phyloP scores from a whole-genome alignment of 768 basidiomycete genomes.

The Scleroderma bovista region DNA sequence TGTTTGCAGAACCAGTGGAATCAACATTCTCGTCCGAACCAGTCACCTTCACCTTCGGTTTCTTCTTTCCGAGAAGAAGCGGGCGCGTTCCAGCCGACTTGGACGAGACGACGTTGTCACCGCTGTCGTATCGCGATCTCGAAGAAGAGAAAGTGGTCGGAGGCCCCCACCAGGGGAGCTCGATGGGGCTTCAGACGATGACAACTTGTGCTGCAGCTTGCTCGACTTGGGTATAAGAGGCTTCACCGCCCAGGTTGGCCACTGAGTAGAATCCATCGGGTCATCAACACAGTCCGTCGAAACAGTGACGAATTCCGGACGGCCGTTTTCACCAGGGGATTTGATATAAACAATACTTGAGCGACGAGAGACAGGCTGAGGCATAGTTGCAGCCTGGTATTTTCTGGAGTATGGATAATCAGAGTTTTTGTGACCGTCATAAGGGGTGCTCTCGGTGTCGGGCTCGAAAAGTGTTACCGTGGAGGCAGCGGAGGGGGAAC shows the following conservation, averaged over 20 bases:
- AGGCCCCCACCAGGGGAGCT: slow-evolving; percentile 43
- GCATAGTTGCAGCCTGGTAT: slow-evolving; percentile 15
- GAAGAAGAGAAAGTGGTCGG: slow-evolving; percentile 58
- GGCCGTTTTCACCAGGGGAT: slow-evolving; percentile 40
- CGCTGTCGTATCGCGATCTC: slow-evolving; percentile 43
- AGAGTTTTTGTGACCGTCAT: slow-evolving; percentile 37
- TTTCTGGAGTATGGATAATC: slow-evolving; percentile 9
- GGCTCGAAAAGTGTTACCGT: slow-evolving; percentile 57
- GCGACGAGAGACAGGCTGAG: slow-evolving; percentile 32
- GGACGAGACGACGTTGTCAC: slow-evolving; percentile 6
- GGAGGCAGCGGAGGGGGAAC: slow-evolving; percentile 52
- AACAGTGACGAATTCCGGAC: background rate
- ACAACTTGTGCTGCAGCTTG: slow-evolving; percentile 36
- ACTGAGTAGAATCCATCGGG: slow-evolving; percentile 36
- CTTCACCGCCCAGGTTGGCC: slow-evolving; percentile 44
- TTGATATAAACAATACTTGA: slow-evolving; percentile 64
- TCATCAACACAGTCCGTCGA: slow-evolving; percentile 1
- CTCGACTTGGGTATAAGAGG: slow-evolving; percentile 49
- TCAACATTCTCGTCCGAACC: slow-evolving; percentile 29
- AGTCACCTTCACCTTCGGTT: slow-evolving; percentile 30
- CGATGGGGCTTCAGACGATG: slow-evolving; percentile 24
- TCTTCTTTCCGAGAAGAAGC: slow-evolving; percentile 53
- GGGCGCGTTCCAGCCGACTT: slow-evolving; percentile 36
- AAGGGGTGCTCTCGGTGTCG: slow-evolving; percentile 58
- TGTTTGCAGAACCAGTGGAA: slow-evolving; percentile 33